These are phyloP conservation scores for Penicillium sp. DNA, from an alignment of 2,329 filamentous ascomycete genomes.

Conservation along the genomic window DNA sequence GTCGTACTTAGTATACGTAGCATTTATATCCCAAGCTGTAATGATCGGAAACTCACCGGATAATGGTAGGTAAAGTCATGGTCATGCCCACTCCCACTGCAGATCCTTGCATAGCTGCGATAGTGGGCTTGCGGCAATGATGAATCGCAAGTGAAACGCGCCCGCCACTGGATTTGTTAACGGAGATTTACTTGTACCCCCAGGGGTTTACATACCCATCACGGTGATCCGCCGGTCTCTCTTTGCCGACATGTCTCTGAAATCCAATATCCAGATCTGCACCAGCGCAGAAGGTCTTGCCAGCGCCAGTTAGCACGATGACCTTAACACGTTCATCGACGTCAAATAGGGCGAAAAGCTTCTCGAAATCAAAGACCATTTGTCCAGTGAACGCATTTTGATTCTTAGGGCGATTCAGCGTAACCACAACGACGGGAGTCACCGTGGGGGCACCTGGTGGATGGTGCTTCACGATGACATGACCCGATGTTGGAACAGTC, in stretches of 20 bases:
- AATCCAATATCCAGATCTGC: conserved; percentile 58
- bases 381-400: conserved; percentile 58
- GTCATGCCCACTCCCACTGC: conserved; percentile 61
- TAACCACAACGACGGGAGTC: conserved; percentile 49
- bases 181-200: no score
- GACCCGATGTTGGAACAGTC: conserved; percentile 18
- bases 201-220: conserved; percentile 46
- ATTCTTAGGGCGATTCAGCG: conserved; percentile 57
- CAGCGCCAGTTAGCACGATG: conserved; percentile 55
- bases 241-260: conserved; percentile 35
- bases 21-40: neutral
- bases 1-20: neutral
- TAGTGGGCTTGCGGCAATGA: conserved; percentile 57
- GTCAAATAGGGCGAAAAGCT: conserved; percentile 42
- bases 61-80: conserved; percentile 58
- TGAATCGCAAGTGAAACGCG: conserved; percentile 52
- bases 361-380: conserved; percentile 50
- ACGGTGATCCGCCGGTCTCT: conserved; percentile 50
- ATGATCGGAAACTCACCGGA: conserved; percentile 32
- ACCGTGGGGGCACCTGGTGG: conserved; percentile 50
- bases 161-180: conserved; percentile 23
- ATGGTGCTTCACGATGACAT: conserved; percentile 42
- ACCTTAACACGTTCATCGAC: conserved; percentile 56
- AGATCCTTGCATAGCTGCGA: conserved; percentile 56
- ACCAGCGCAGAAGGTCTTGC: conserved; percentile 50